Evolutionary conservation across 495 filamentous ascomycete species (phyloP), one percentile per base, ranked within the genome.

Genomic region (Neurospora sp.): DNA sequence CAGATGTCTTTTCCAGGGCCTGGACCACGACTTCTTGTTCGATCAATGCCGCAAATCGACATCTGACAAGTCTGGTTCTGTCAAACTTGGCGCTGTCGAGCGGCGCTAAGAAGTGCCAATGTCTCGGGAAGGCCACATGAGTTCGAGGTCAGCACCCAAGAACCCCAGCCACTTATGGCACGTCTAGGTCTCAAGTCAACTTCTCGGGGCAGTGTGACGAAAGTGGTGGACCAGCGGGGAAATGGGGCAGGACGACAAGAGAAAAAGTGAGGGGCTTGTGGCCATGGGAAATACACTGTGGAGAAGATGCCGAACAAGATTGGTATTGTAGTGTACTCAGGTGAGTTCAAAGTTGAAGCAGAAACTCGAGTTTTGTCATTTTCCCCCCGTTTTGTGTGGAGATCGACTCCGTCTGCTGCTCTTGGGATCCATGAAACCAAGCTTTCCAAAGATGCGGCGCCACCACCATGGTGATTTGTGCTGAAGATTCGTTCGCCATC

Each of bases 61-160:
- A 65, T 18, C 27, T 65, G 27, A 65, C 44, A 40, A 38, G 22
- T 53, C 53, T n/a, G 61, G 44, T 69, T 42, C 38, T 71, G 71
- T 73, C 69, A 38, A 71, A 69, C 70, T 38, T 44, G 53, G 27
- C 53, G 14, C 53, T 65, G 53, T 31, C 53, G 22, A 65, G 27
- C 53, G 53, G 44, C 69, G 71, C 74, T 75, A 73, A 46, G 39
- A 73, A 48, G 37, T 27, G 11, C 35, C 20, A 39, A 65, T 39
- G 35, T 70, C 70, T 73, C 76, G 76, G 79, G 71, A 69, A 76
- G 53, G 69, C 53, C 79, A 78, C 78, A 81, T 80, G 78, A 73
- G 59, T 41, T 78, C 73, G 39, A 77, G 74, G 77, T 80, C 80
- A 82, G 75, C 74, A 78, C 71, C 44, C 68, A 40, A 46, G 31